Percentiles rank a stretch among this genome's conserved stretches.
phyloP scores from a whole-genome alignment of 192 early-diverging fungal genomes.

The Gonapodya sp. region DNA sequence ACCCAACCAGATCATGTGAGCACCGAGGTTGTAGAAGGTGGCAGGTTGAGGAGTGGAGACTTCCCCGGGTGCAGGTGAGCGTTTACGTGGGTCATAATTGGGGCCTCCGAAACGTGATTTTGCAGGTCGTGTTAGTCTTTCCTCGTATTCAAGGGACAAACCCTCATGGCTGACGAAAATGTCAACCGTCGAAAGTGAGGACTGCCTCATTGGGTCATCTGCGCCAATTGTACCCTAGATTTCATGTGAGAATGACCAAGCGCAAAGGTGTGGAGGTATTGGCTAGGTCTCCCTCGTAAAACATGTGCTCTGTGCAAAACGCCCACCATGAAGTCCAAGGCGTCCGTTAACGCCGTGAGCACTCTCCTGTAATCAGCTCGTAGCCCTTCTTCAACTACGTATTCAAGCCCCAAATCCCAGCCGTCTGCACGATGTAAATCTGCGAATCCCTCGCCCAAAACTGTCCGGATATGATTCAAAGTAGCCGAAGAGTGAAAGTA shows the following conservation, averaged over 20 bases:
- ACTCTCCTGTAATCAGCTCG: constrained; percentile 83
- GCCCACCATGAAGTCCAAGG: constrained; percentile 78
- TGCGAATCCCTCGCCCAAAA: constrained; percentile 74
- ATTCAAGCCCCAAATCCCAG: constrained; percentile 67
- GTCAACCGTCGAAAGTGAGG: constrained; percentile 70
- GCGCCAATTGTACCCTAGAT: constrained; percentile 77
- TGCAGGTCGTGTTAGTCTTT: constrained; percentile 64
- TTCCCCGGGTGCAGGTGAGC: constrained; percentile 16
- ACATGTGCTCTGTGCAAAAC: not conserved
- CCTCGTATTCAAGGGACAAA: constrained; percentile 86
- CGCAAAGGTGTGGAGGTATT: not conserved
- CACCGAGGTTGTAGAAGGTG: constrained; percentile 74
- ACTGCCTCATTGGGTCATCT: constrained; percentile 30
- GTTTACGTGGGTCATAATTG: constrained; percentile 34
- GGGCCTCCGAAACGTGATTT: constrained; percentile 27
- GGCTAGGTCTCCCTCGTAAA: not conserved
- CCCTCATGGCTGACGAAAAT: constrained; percentile 95
- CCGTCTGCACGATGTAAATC: constrained; percentile 83
- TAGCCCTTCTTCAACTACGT: constrained; percentile 71
- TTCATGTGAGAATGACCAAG: no score
- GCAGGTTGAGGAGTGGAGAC: not conserved
- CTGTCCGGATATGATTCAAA: constrained; percentile 83
- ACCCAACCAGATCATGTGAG: constrained; percentile 98
- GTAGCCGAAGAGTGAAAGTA: constrained; percentile 98
- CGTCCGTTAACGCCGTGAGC: constrained; percentile 73